Conservation (phyloP, 768 basidiomycete species). For the Cystobasidium ongulense region DNA sequence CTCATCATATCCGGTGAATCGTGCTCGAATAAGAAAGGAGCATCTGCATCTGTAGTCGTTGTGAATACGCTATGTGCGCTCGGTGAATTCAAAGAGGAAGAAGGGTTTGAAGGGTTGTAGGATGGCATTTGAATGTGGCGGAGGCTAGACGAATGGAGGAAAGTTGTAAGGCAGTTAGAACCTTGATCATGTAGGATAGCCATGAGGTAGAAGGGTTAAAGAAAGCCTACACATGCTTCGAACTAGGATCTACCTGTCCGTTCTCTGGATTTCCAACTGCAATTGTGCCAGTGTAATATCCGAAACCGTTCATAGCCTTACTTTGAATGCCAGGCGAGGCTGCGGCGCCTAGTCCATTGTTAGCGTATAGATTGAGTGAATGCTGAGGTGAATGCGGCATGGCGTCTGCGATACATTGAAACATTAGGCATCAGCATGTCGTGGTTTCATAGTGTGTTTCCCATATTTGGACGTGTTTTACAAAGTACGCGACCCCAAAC, state of each 20-base stretch:
- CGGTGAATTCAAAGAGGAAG: not conserved
- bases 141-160: not conserved
- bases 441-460: not conserved
- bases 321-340: not conserved
- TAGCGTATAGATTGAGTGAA: not conserved
- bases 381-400: not conserved
- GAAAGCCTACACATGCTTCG: not conserved
- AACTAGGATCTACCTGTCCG: not conserved
- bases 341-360: not conserved
- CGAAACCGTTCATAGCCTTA: not conserved
- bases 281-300: not conserved
- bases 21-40: not conserved
- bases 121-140: conserved; percentile 8
- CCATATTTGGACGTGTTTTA: not conserved
- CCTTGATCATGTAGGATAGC: not conserved
- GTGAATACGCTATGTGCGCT: not conserved
- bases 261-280: not conserved
- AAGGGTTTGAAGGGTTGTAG: not conserved
- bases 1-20: not conserved
- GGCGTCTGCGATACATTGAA: conserved; percentile 1
- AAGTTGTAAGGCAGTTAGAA: not conserved
- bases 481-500: not conserved
- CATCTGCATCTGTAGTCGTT: not conserved
- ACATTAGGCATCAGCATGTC: not conserved
- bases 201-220: not conserved